Percentiles rank a stretch among this genome's conserved stretches.
Evolutionary conservation across 495 filamentous ascomycete genomes (phyloP).

Genomic region (Hyaloscypha finlandica): DNA sequence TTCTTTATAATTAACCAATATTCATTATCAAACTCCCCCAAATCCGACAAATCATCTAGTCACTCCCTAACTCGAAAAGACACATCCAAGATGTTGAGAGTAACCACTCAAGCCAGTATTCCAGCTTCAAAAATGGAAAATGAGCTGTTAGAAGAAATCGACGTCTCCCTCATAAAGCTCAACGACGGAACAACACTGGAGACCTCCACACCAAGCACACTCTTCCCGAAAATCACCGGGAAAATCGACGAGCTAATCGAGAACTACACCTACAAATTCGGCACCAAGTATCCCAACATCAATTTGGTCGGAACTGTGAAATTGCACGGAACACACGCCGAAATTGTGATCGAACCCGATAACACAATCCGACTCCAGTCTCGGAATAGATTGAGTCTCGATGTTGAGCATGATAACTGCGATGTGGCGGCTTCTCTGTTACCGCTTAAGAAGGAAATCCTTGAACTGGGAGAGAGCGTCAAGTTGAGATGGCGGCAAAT

Average conservation of each 20-base stretch:
- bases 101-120: neutral
- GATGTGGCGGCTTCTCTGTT: constrained; percentile 25
- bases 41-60: neutral
- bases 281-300: constrained; percentile 8
- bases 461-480: constrained; percentile 23
- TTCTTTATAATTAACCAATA: too few species aligned
- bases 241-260: constrained; percentile 13
- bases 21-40: neutral
- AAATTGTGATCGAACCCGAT: constrained; percentile 35
- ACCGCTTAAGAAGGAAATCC: constrained; percentile 5
- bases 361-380: constrained; percentile 35
- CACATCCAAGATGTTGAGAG: neutral
- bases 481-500: constrained; percentile 25
- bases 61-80: neutral
- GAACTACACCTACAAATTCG: constrained; percentile 8
- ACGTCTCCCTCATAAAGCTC: neutral
- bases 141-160: neutral
- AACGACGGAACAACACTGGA: neutral
- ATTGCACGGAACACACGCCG: constrained; percentile 40
- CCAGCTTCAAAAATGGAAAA: neutral
- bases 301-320: constrained; percentile 39
- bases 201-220: neutral
- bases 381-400: constrained; percentile 29
- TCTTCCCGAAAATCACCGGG: constrained; percentile 24
- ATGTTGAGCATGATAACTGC: constrained; percentile 29